Evolutionary conservation across 306 rosid species (phyloP).

Genomic region (Ceratonia siliqua): DNA sequence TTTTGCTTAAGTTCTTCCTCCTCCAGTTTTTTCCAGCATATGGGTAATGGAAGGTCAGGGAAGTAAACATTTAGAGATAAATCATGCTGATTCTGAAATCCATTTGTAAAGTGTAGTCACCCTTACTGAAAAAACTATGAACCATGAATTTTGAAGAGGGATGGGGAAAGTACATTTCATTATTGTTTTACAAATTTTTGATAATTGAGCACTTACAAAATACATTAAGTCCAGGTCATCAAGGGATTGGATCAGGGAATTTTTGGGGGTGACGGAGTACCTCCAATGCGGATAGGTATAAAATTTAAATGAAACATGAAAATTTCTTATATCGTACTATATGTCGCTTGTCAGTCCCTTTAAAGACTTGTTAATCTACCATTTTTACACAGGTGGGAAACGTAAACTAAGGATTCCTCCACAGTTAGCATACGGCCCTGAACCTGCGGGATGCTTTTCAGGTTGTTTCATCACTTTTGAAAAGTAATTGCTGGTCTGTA

Average conservation of each 20-base stretch:
- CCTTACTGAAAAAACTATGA: neutral
- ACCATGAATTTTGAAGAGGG: neutral
- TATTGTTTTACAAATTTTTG: slow-evolving; percentile 10
- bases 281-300: slow-evolving; percentile 93
- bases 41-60: no score
- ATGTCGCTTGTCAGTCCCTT: slow-evolving; percentile 19
- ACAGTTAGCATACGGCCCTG: slow-evolving; percentile 91
- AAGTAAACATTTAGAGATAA: neutral
- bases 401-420: slow-evolving; percentile 88
- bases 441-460: slow-evolving; percentile 96
- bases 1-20: neutral
- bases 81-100: neutral
- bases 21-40: neutral
- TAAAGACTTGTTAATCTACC: neutral
- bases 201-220: slow-evolving; percentile 1
- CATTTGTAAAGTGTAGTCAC: neutral
- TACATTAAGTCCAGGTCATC: slow-evolving; percentile 51
- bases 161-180: neutral
- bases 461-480: slow-evolving; percentile 46
- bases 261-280: slow-evolving; percentile 91
- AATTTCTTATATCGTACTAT: slow-evolving; percentile 9
- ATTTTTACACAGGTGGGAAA: slow-evolving; percentile 70
- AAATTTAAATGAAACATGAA: neutral
- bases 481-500: neutral
- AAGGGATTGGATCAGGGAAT: slow-evolving; percentile 96